Evolutionary conservation across 2,329 filamentous ascomycete genomes (phyloP).

Genomic region (Ascosphaera acerosa): DNA sequence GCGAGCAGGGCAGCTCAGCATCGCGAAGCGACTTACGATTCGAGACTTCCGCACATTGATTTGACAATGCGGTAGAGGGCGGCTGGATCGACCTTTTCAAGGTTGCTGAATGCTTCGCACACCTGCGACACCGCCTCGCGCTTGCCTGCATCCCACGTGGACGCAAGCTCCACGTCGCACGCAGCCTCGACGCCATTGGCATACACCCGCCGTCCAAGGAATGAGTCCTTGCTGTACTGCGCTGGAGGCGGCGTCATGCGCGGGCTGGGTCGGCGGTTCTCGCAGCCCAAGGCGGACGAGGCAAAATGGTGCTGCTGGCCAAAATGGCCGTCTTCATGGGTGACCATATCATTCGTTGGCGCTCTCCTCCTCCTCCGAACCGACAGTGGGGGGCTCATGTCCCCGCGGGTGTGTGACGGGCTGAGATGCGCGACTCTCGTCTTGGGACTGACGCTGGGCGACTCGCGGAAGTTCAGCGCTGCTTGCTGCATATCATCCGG

Average conservation of each 20-base stretch:
- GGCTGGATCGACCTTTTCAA: conserved; percentile 75
- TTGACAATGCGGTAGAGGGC: conserved; percentile 68
- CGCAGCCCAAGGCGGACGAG: too few species aligned
- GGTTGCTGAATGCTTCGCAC: conserved; percentile 59
- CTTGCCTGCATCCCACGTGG: conserved; percentile 43
- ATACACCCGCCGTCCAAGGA: conserved; percentile 60
- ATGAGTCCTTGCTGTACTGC: conserved; percentile 43
- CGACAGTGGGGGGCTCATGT: background rate
- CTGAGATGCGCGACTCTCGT: too few species aligned
- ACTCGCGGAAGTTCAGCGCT: background rate
- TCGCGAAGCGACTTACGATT: conserved; percentile 19
- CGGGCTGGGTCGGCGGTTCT: too few species aligned
- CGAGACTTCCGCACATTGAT: conserved; percentile 46
- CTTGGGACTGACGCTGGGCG: too few species aligned
- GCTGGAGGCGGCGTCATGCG: conserved; percentile 2
- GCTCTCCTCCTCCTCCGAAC: background rate
- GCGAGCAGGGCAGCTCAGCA: too few species aligned
- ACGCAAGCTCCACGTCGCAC: conserved; percentile 66
- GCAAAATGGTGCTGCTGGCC: background rate
- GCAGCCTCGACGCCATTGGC: conserved; percentile 57
- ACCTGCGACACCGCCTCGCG: conserved; percentile 62
- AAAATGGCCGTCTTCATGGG: conserved; percentile 5
- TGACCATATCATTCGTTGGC: background rate
- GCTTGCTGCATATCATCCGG: background rate
- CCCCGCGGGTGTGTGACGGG: background rate